Conservation (phyloP, 129 eudicot species). For the Lactuca saligna region DNA sequence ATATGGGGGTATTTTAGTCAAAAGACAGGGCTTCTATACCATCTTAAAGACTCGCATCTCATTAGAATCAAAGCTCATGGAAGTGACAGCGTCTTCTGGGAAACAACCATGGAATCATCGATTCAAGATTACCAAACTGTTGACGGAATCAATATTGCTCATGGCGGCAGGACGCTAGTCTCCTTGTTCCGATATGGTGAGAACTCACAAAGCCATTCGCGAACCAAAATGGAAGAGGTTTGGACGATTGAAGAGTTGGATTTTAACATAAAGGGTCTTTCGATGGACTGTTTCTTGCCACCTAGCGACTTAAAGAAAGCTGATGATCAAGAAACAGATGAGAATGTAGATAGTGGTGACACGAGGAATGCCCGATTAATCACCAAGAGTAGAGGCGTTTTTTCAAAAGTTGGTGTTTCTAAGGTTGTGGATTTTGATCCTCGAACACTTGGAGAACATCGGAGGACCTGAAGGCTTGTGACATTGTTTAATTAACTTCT, state of each 20-base stretch:
- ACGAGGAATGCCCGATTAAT: constrained; percentile 21
- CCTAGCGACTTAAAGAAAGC: constrained; percentile 63
- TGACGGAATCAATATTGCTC: constrained; percentile 81
- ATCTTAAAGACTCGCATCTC: constrained; percentile 71
- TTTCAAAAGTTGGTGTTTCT: constrained; percentile 34
- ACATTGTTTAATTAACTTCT: background rate
- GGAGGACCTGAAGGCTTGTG: constrained; percentile 31
- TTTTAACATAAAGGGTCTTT: constrained; percentile 74
- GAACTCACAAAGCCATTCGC: constrained; percentile 48
- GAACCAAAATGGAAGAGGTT: constrained; percentile 81
- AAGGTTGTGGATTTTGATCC: constrained; percentile 45
- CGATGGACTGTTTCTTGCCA: constrained; percentile 74
- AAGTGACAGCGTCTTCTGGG: constrained; percentile 66
- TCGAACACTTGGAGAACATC: constrained; percentile 14
- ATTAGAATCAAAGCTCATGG: constrained; percentile 58
- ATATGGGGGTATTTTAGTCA: constrained; percentile 89
- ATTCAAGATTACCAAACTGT: constrained; percentile 67
- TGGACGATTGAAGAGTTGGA: constrained; percentile 90
- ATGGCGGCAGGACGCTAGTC: constrained; percentile 57
- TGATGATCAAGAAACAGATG: constrained; percentile 38
- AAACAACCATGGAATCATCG: constrained; percentile 87
- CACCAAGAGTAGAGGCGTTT: constrained; percentile 27
- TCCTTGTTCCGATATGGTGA: constrained; percentile 68
- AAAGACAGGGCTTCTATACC: constrained; percentile 63
- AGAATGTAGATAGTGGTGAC: constrained; percentile 19